Conservation (phyloP, 768 basidiomycete genomes). For the Ramaria sp. region DNA sequence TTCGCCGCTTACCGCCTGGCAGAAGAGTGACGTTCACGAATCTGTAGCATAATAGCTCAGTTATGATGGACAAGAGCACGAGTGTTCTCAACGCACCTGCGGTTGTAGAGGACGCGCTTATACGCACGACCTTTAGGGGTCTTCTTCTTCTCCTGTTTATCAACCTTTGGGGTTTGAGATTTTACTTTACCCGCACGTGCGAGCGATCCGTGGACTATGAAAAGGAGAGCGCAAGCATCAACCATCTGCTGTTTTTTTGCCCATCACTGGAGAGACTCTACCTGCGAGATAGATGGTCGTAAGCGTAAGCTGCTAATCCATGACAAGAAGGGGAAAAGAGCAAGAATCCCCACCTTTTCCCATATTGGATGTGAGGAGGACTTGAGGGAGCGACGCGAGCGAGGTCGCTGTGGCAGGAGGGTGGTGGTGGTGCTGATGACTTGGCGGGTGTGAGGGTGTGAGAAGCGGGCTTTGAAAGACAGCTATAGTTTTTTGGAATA, state of each 20-base stretch:
- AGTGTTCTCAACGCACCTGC: not conserved
- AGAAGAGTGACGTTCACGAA: conserved; percentile 91
- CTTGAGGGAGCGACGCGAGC: not conserved
- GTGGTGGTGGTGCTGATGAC: not conserved
- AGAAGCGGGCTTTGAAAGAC: not conserved
- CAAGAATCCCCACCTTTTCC: not conserved
- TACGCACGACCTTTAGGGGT: conserved; percentile 93
- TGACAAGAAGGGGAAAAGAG: no score
- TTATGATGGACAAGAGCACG: no score
- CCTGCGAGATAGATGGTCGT: no score
- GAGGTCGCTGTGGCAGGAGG: not conserved
- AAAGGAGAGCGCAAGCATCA: not conserved
- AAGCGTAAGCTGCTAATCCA: no score
- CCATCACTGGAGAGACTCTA: no score
- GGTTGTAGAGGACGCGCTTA: conserved; percentile 89
- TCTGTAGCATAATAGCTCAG: conserved; percentile 36
- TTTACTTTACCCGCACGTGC: conserved; percentile 99
- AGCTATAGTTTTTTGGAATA: no score
- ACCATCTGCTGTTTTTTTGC: no score
- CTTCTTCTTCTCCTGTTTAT: conserved; percentile 99
- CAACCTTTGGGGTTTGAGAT: conserved; percentile 96
- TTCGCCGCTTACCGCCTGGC: conserved; percentile 88
- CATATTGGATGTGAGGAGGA: not conserved
- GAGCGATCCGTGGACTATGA: conserved; percentile 96
- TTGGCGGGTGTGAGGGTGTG: not conserved